Percentiles rank a stretch among this genome's conserved stretches.
Evolutionary conservation across 2,329 filamentous ascomycete species (phyloP).

Genomic region (Claviceps sp.): DNA sequence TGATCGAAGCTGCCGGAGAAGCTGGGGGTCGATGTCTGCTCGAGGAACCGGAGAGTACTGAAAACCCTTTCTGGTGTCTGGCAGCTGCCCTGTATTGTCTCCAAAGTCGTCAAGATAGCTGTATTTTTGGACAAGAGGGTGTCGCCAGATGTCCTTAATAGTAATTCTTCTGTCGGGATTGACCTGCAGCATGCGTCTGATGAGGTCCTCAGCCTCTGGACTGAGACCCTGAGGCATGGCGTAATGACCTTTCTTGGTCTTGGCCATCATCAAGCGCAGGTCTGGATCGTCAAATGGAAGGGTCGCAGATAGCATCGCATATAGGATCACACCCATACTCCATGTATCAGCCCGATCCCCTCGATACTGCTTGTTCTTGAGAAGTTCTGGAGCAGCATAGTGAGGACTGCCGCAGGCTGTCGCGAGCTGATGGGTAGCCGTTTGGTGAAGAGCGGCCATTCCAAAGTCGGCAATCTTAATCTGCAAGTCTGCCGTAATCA

Average conservation of each 20-base stretch:
- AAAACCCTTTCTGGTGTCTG: constrained; percentile 47
- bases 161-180: constrained; percentile 69
- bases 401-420: constrained; percentile 95
- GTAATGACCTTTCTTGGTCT: constrained; percentile 47
- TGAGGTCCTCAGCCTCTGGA: constrained; percentile 60
- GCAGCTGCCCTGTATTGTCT: constrained; percentile 36
- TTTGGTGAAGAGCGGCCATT: constrained; percentile 86
- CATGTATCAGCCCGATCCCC: constrained; percentile 85
- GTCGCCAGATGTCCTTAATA: constrained; percentile 71
- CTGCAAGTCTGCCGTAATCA: constrained; percentile 61
- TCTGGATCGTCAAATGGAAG: constrained; percentile 69
- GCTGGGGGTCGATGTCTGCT: constrained; percentile 64
- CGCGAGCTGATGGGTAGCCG: constrained; percentile 60
- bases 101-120: constrained; percentile 59
- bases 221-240: constrained; percentile 50
- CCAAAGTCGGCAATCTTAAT: constrained; percentile 97
- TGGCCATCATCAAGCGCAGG: constrained; percentile 46
- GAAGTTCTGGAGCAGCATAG: constrained; percentile 88
- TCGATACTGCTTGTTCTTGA: constrained; percentile 63
- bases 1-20: constrained; percentile 74
- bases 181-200: constrained; percentile 64
- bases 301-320: constrained; percentile 69
- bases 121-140: constrained; percentile 78
- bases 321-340: constrained; percentile 86
- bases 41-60: constrained; percentile 43